Percentiles rank a stretch among this genome's conserved stretches.
Conservation (phyloP, 2,329 filamentous ascomycete species). For the Grosmannia penicillata region DNA sequence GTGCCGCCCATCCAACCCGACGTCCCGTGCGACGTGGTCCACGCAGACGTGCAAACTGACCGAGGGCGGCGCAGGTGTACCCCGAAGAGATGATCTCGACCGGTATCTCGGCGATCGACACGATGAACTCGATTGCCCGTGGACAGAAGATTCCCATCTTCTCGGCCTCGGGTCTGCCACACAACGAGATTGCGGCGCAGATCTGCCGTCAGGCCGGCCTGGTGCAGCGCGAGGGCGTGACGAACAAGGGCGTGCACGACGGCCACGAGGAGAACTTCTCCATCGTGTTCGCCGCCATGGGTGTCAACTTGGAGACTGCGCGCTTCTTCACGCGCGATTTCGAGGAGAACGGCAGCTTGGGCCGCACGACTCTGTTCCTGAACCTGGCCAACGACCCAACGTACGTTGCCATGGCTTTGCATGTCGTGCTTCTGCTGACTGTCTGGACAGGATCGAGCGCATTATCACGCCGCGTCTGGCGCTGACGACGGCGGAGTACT, state of each 20-base stretch:
- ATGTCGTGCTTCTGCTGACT: neutral
- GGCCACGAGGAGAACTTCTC: conserved; percentile 99
- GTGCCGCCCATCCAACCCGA: too few species aligned
- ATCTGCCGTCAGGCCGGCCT: conserved; percentile 95
- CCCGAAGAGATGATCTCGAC: conserved; percentile 99
- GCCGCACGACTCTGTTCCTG: conserved; percentile 92
- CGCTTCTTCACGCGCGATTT: conserved; percentile 98
- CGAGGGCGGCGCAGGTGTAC: conserved; percentile 62
- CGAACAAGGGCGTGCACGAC: conserved; percentile 91
- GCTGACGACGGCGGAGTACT: conserved; percentile 97
- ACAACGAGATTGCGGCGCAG: conserved; percentile 98
- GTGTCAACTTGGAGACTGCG: conserved; percentile 98
- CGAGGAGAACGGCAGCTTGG: conserved; percentile 97
- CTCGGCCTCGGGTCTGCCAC: conserved; percentile 92
- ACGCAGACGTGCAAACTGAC: too few species aligned
- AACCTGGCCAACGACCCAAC: conserved; percentile 99
- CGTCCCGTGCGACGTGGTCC: too few species aligned
- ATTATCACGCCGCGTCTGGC: conserved; percentile 98
- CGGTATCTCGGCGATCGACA: conserved; percentile 97
- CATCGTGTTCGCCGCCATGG: conserved; percentile 98
- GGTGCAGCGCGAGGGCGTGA: conserved; percentile 61
- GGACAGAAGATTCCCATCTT: conserved; percentile 99
- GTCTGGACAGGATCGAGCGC: conserved; percentile 81
- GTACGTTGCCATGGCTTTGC: conserved; percentile 34
- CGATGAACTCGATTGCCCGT: conserved; percentile 95